Conservation (phyloP, 78 protist species). For the Dictyostelium brefeldianum region DNA sequence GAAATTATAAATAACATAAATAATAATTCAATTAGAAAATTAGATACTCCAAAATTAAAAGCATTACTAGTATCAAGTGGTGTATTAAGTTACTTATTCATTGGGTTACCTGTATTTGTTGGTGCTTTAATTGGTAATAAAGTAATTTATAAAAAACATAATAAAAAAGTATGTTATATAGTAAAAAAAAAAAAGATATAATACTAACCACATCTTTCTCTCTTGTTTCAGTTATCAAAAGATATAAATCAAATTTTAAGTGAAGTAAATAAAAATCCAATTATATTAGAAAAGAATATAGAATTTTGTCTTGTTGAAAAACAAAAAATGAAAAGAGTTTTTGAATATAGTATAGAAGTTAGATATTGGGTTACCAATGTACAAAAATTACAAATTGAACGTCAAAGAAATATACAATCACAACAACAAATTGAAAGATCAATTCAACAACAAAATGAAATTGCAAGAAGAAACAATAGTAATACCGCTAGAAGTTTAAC, state of each 20-base stretch:
- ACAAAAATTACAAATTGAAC: not conserved
- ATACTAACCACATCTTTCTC: no score
- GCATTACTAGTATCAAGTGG: not conserved
- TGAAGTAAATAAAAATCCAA: not conserved
- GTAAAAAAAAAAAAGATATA: not conserved
- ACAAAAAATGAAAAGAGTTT: not conserved
- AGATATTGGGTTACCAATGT: not conserved
- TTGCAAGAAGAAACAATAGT: no score
- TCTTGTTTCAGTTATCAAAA: not conserved
- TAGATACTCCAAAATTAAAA: not conserved
- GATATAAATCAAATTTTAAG: not conserved
- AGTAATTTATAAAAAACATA: not conserved
- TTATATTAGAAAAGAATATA: not conserved
- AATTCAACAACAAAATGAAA: not conserved
- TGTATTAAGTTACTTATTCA: not conserved
- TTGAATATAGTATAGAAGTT: not conserved
- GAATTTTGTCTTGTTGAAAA: not conserved
- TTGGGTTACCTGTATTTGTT: not conserved
- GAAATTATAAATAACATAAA: not conserved
- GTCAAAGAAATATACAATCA: not conserved
- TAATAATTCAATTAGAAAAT: not conserved
- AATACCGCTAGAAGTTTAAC: no score
- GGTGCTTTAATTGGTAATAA: conserved; percentile 17
- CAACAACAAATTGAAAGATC: conserved; percentile 4
- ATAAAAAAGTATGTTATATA: not conserved